phyloP scores from a whole-genome alignment of 139 green algal species.

The Monoraphidium neglectum region DNA sequence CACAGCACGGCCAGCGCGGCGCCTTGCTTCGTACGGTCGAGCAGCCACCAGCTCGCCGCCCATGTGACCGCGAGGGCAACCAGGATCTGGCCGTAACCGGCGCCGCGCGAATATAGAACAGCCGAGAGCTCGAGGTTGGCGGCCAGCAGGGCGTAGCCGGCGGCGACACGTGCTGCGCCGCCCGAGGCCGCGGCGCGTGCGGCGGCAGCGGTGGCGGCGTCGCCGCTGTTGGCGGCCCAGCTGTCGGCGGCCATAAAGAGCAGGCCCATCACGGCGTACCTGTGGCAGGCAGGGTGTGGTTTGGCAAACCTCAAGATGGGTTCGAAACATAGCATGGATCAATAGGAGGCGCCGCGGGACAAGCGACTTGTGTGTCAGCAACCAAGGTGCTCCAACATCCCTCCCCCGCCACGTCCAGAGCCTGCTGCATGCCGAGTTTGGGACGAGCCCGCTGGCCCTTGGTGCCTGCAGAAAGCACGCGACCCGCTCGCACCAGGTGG shows the following conservation, averaged over 20 bases:
- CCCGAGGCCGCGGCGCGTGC: not conserved
- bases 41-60: constrained; percentile 41
- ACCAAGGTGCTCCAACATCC: no score
- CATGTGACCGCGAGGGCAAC: constrained; percentile 26
- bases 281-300: not conserved
- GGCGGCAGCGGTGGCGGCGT: not conserved
- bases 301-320: no score
- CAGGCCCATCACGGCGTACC: not conserved
- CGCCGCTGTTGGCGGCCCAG: not conserved
- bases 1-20: constrained; percentile 53
- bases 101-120: constrained; percentile 42
- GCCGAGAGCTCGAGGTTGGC: constrained; percentile 44
- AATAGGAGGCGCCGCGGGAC: no score
- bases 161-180: constrained; percentile 16
- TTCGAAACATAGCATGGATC: no score
- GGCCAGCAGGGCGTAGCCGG: constrained; percentile 46
- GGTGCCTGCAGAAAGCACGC: no score
- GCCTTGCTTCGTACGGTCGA: constrained; percentile 59
- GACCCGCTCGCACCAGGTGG: not conserved
- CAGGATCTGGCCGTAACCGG: constrained; percentile 45
- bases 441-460: no score
- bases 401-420: no score
- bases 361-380: no score
- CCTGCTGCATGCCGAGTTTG: no score
- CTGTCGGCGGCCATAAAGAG: not conserved